A percentile compares a stretch with the other conserved stretches of the same genome.
Conservation (phyloP, 139 green algal genomes). For the Marvania coccoides region DNA sequence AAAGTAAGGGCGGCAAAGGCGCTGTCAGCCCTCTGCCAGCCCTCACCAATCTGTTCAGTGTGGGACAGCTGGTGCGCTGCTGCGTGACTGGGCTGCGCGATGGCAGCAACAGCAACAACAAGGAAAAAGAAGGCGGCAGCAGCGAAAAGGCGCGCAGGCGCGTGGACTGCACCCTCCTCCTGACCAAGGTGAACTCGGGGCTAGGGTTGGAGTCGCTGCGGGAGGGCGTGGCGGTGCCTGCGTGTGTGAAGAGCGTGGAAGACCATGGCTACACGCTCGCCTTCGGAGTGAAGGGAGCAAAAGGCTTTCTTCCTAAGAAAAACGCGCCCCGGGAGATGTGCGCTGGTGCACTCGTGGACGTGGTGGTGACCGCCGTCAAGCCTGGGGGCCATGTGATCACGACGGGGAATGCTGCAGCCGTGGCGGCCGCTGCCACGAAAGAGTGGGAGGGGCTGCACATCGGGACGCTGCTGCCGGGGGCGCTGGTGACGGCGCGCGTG, state of each 20-base stretch:
- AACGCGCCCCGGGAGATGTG: constrained; percentile 5
- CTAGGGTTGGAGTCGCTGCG: constrained; percentile 22
- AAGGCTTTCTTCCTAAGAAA: constrained; percentile 53
- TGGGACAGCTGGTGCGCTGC: constrained; percentile 75
- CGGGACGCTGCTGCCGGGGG: constrained; percentile 61
- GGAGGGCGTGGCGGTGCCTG: constrained; percentile 42
- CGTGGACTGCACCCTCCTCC: constrained; percentile 42
- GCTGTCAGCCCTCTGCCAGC: neutral
- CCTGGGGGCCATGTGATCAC: constrained; percentile 20
- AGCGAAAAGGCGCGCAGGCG: constrained; percentile 35
- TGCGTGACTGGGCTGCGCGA: constrained; percentile 27
- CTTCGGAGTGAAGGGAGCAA: constrained; percentile 71
- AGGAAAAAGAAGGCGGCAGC: neutral
- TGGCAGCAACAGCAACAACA: neutral
- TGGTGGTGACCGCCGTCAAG: constrained; percentile 26
- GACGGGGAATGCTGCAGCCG: constrained; percentile 5
- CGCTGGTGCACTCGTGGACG: constrained; percentile 45
- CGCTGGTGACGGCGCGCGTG: constrained; percentile 63
- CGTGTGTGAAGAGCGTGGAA: constrained; percentile 72
- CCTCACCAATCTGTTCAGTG: constrained; percentile 40
- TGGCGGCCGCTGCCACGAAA: constrained; percentile 13
- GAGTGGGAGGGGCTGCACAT: constrained; percentile 62
- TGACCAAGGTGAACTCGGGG: constrained; percentile 32
- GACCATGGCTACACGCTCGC: constrained; percentile 81
- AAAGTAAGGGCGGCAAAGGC: neutral